Base-by-base conservation (phyloP, 2,329 filamentous ascomycete genomes). In the Fusarium beomiforme region DNA sequence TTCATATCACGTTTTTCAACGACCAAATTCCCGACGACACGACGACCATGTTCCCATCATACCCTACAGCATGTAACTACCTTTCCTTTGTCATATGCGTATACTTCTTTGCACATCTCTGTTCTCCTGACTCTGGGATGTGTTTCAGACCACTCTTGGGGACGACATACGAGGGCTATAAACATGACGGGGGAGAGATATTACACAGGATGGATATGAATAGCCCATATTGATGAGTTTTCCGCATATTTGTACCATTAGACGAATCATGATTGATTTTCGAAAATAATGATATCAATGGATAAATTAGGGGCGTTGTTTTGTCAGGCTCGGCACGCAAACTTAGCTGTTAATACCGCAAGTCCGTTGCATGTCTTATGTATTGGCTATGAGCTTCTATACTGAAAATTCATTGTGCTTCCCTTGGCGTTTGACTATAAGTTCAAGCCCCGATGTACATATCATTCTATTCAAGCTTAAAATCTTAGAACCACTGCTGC, bases 41-140 rank as follows among this genome's bases (percentile, higher is more conserved):
- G 74, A 76, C 68, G 66, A 74, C 69, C 43, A 73, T 60, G 66
- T 71, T 63, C 50, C 47, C 36, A 67, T 65, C 70, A 71, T 58
- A 66, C 72, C 67, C 60, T 54, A 10, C 43, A 64, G 54, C 63
- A 56, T 71, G 70, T 71, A 65, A 59, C 47, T 67, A 64, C 34
- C 33, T 71, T 44, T 66, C 69, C 36, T 70, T 70, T 72, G 61
- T 68, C 36, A 60, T 36, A 8, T 58, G 47, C 24, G 46, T 47
- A 34, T 31, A 59, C 64, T 43, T 56, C 31, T 33, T 50, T 44
- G 29, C 17, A 51, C 29, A 46, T 64, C 26, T 23, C 26, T 37
- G 19, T 51, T 50, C 33, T 33, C 47, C 47, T 46, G 13, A 16
- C 26, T 19, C 26, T 23, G 24, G n/a, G 29, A 58, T 51, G 41